Evolutionary conservation across 2,329 filamentous ascomycete genomes (phyloP).

Genomic region (Pseudopyrenochaeta lycopersici): DNA sequence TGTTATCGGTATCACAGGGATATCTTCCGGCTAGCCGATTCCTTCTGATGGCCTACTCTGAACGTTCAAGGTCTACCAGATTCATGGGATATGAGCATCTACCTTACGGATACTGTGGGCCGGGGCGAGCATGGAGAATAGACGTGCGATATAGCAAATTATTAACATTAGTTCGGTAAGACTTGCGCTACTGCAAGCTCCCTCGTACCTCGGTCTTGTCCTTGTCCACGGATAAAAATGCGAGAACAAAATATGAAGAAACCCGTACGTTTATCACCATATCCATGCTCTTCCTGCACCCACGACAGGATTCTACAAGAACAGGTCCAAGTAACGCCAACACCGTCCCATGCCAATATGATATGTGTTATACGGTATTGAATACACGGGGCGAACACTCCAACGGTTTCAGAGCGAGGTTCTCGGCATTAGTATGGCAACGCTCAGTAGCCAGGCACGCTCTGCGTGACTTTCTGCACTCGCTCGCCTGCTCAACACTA

Average conservation of each 20-base stretch:
- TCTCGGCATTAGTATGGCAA: not conserved
- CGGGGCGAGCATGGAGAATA: not conserved
- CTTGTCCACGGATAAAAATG: too few species aligned
- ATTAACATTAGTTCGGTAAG: conserved; percentile 1
- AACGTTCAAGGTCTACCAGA: not conserved
- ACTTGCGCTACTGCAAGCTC: too few species aligned
- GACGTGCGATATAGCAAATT: not conserved
- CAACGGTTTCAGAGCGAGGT: not conserved
- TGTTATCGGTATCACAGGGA: not conserved
- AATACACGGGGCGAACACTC: not conserved
- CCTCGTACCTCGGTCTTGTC: too few species aligned
- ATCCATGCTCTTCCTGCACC: not conserved
- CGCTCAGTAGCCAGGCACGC: not conserved
- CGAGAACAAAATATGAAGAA: too few species aligned
- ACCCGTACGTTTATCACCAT: too few species aligned
- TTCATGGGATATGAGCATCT: conserved; percentile 4
- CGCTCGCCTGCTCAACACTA: not conserved
- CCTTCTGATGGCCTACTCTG: not conserved
- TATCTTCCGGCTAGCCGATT: not conserved
- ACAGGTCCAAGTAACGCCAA: not conserved
- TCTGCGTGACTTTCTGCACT: not conserved
- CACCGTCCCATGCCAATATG: conserved; percentile 5
- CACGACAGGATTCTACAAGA: not conserved
- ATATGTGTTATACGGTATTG: not conserved
- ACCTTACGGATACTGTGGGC: conserved; percentile 3